These are phyloP conservation scores for Prunus mume DNA, from an alignment of 306 rosid species.

Conservation along the genomic window DNA sequence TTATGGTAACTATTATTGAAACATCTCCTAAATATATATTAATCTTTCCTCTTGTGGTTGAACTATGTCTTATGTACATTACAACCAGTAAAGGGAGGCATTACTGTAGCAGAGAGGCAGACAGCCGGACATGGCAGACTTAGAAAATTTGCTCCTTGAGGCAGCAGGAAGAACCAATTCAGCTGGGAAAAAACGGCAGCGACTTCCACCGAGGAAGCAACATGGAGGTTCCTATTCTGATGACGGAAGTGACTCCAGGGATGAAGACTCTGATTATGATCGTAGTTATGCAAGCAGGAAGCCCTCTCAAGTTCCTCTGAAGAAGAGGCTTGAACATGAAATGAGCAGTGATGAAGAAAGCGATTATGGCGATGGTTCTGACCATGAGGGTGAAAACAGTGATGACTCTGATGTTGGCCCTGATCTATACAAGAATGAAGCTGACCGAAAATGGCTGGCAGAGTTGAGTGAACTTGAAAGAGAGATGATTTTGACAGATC, in stretches of 20 bases:
- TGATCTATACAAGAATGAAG: constrained; percentile 61
- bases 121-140: constrained; percentile 39
- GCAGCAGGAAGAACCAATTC: constrained; percentile 61
- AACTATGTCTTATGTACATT: not conserved
- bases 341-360: constrained; percentile 19
- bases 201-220: constrained; percentile 24
- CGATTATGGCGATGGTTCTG: constrained; percentile 16
- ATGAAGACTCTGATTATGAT: constrained; percentile 42
- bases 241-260: constrained; percentile 37
- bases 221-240: constrained; percentile 17
- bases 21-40: not conserved
- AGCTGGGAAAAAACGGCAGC: constrained; percentile 26
- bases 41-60: not conserved
- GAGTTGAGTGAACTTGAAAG: constrained; percentile 64
- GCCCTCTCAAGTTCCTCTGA: constrained; percentile 46
- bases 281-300: constrained; percentile 26
- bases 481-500: constrained; percentile 58
- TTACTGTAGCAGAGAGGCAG: not conserved
- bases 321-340: constrained; percentile 49
- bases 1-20: not conserved
- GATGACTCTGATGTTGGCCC: constrained; percentile 58
- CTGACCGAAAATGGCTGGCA: constrained; percentile 49
- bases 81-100: not conserved
- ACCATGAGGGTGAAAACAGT: constrained; percentile 30
- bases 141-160: constrained; percentile 71